Percentiles rank a stretch among this genome's conserved stretches.
phyloP scores from a whole-genome alignment of 148 eudicot species.

The Spergularia marina region DNA sequence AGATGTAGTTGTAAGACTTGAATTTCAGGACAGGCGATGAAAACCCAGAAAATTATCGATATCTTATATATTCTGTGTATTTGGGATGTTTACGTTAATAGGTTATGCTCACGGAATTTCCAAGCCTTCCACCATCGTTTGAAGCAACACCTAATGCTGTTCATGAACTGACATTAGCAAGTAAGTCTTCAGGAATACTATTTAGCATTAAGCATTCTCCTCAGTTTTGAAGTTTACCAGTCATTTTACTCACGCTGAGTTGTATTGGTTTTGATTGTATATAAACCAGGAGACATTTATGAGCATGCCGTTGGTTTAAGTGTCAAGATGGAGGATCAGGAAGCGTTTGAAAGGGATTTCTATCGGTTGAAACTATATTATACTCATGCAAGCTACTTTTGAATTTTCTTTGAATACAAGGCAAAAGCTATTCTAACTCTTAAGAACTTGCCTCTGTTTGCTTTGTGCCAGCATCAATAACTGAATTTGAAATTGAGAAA shows the following conservation, averaged over 20 bases:
- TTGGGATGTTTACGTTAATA: conserved; percentile 30
- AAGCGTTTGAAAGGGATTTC: conserved; percentile 92
- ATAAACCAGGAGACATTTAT: conserved; percentile 71
- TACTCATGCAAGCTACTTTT: conserved; percentile 71
- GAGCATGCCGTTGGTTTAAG: conserved; percentile 93
- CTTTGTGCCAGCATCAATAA: neutral
- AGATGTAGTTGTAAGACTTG: no score
- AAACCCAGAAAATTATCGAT: no score
- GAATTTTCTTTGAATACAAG: neutral
- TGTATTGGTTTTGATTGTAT: neutral
- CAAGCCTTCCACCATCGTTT: conserved; percentile 84
- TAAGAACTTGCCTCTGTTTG: neutral
- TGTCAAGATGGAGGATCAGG: conserved; percentile 93
- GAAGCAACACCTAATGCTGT: conserved; percentile 63
- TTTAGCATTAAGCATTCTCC: neutral
- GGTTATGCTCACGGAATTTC: conserved; percentile 69
- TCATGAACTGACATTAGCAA: conserved; percentile 78
- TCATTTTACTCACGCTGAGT: neutral
- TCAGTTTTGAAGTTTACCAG: neutral
- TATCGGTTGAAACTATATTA: conserved; percentile 94
- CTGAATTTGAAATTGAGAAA: no score
- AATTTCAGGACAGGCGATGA: no score
- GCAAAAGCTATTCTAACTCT: neutral
- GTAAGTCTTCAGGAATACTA: conserved; percentile 33
- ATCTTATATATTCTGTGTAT: neutral